Base-by-base conservation (phyloP, 2,329 filamentous ascomycete genomes). In the Juglanconis sp. region DNA sequence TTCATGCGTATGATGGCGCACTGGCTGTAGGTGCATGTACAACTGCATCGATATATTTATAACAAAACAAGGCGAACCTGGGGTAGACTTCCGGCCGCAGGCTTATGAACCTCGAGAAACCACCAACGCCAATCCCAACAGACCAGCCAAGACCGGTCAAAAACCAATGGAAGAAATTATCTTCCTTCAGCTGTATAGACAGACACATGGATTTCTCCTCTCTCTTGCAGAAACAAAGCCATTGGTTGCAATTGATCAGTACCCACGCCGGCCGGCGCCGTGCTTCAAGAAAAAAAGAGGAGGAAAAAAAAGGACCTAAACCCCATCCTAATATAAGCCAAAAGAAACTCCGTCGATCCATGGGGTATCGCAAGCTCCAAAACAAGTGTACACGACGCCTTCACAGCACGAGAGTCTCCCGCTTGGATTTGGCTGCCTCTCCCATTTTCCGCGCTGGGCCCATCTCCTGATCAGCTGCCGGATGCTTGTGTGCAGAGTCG, bases 351-450 rank as follows among this genome's bases (percentile, higher is more conserved):
- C 55, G 24, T 44, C 56, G 13, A 44, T 49, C 58, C 55, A 53
- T 50, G 40, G 55, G 58, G 61, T 63, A 61, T 63, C 58, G 55
- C 56, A 60, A 63, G 50, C 48, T 49, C 58, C 49, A 54, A 61
- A 35, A 53, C 52, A 54, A 56, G 31, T 49, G 50, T 52, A 49
- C 31, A 55, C 40, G 48, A 46, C 49, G 47, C 57, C 50, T 54
- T 55, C 34, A 55, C 35, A 58, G 24, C 7, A 57, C 35, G 47
- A 61, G 51, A 13, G 40, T 34, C 42, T 61, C 58, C 44, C 58
- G 58, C 50, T 60, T 57, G 13, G 54, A 32, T 52, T 55, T 61
- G 54, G 53, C 50, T 30, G 55, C 17, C 31, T 61, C 61, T 2
- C 46, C 51, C 11, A 42, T 3, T 35, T 60, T 58, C 30, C 58